Conservation (phyloP, 768 basidiomycete species). For the Pisolithus microcarpus region DNA sequence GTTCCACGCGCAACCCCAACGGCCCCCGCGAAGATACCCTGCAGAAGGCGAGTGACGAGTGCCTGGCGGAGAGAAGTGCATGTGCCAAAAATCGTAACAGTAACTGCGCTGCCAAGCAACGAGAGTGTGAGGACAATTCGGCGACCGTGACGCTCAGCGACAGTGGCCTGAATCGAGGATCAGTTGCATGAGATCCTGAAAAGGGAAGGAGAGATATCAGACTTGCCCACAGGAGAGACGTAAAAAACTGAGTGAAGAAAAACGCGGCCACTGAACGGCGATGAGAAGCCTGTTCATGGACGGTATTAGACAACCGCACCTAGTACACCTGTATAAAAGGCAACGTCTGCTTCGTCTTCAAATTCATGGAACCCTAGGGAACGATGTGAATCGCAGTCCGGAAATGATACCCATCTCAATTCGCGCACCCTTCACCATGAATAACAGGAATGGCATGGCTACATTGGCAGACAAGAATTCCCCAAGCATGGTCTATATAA, state of each 20-base stretch:
- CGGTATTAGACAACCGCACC: constrained; percentile 37
- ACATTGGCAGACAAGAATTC: constrained; percentile 94
- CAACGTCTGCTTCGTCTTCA: constrained; percentile 76
- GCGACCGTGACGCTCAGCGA: constrained; percentile 86
- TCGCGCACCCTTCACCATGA: constrained; percentile 81
- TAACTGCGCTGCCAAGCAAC: constrained; percentile 76
- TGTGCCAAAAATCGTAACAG: constrained; percentile 73
- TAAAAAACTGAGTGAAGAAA: constrained; percentile 94
- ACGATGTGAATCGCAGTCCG: constrained; percentile 2
- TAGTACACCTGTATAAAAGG: constrained; percentile 83
- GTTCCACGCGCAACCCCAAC: constrained; percentile 92
- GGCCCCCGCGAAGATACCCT: constrained; percentile 89
- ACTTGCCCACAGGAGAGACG: constrained; percentile 84
- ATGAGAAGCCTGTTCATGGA: constrained; percentile 7
- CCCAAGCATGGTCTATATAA: constrained; percentile 76
- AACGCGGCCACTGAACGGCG: constrained; percentile 59
- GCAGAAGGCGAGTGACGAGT: constrained; percentile 76
- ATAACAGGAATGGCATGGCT: constrained; percentile 83
- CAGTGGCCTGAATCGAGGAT: constrained; percentile 55
- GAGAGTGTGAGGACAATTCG: constrained; percentile 81
- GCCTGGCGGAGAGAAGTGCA: constrained; percentile 72
- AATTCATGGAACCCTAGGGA: constrained; percentile 58
- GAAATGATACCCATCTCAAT: constrained; percentile 7
- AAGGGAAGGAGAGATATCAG: constrained; percentile 1
- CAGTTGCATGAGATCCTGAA: constrained; percentile 6